Evolutionary conservation across 2,329 filamentous ascomycete genomes (phyloP).

Genomic region (Diaporthe vexans): DNA sequence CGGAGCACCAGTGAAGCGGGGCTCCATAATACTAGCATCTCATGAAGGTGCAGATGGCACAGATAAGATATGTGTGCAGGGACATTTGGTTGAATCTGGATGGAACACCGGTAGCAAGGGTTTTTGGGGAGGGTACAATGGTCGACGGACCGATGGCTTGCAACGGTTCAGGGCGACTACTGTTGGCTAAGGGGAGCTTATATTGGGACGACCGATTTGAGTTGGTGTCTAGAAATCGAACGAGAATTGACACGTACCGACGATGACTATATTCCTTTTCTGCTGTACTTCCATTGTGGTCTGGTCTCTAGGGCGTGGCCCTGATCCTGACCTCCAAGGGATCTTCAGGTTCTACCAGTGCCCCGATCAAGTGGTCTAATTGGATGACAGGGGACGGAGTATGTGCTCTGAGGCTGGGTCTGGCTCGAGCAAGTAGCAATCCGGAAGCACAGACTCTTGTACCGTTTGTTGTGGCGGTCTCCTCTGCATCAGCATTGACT

Average conservation of each 20-base stretch:
- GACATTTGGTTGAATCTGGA: background rate
- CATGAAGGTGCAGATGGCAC: background rate
- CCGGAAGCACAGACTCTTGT: constrained; percentile 18
- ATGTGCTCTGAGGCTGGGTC: background rate
- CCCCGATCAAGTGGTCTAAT: background rate
- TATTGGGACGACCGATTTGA: background rate
- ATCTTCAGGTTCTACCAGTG: background rate
- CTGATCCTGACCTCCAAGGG: background rate
- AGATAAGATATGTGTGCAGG: background rate
- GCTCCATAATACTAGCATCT: background rate
- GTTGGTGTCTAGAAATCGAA: background rate
- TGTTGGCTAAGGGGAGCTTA: constrained; percentile 1
- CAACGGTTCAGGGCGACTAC: constrained; percentile 7
- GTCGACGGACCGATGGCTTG: background rate
- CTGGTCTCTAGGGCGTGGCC: background rate
- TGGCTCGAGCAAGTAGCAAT: background rate
- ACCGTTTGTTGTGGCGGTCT: background rate
- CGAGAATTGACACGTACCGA: constrained; percentile 50
- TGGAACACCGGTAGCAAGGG: constrained; percentile 12
- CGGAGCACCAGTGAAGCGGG: background rate
- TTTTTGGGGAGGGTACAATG: background rate
- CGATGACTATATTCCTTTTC: constrained; percentile 63
- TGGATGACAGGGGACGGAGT: constrained; percentile 12
- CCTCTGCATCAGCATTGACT: background rate
- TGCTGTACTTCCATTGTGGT: constrained; percentile 45